Percentiles rank a stretch among this genome's conserved stretches.
phyloP scores from a whole-genome alignment of 805 yeast species.

The Metschnikowia cubensis region DNA sequence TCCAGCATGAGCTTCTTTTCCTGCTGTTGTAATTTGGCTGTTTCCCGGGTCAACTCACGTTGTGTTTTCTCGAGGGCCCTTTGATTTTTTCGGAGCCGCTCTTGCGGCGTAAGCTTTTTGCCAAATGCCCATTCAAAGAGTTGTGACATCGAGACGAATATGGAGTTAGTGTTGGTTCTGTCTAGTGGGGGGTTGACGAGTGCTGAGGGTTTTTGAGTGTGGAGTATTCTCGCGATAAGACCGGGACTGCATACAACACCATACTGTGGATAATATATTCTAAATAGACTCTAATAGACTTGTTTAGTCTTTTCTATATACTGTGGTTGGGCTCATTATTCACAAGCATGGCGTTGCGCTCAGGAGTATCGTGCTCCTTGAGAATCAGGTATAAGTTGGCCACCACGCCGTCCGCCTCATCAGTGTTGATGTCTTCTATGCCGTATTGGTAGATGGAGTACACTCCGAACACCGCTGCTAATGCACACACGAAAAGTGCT shows the following conservation, averaged over 20 bases:
- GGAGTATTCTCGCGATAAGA: slow-evolving; percentile 7
- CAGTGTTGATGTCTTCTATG: slow-evolving; percentile 53
- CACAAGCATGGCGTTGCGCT: slow-evolving; percentile 12
- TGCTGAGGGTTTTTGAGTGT: not conserved
- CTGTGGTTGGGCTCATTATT: not conserved
- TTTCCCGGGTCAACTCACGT: slow-evolving; percentile 87
- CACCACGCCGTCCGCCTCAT: slow-evolving; percentile 44
- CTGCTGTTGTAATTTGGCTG: slow-evolving; percentile 79
- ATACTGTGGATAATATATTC: no score
- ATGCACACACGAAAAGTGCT: slow-evolving; percentile 52
- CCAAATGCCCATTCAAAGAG: slow-evolving; percentile 93
- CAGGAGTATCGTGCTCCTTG: slow-evolving; percentile 22
- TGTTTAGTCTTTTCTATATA: not conserved
- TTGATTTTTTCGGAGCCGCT: slow-evolving; percentile 90
- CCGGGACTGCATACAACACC: slow-evolving; percentile 3
- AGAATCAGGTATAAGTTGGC: slow-evolving; percentile 29
- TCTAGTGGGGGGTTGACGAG: no score
- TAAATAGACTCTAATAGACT: no score
- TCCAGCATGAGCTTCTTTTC: slow-evolving; percentile 84
- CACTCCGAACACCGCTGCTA: slow-evolving; percentile 58
- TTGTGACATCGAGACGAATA: slow-evolving; percentile 17
- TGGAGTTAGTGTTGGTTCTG: not conserved
- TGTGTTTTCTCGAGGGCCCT: slow-evolving; percentile 92
- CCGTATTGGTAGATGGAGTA: slow-evolving; percentile 60
- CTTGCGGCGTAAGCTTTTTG: slow-evolving; percentile 89